Evolutionary conservation across 2,329 filamentous ascomycete species (phyloP).

Genomic region (Trichoderma semiorbis): DNA sequence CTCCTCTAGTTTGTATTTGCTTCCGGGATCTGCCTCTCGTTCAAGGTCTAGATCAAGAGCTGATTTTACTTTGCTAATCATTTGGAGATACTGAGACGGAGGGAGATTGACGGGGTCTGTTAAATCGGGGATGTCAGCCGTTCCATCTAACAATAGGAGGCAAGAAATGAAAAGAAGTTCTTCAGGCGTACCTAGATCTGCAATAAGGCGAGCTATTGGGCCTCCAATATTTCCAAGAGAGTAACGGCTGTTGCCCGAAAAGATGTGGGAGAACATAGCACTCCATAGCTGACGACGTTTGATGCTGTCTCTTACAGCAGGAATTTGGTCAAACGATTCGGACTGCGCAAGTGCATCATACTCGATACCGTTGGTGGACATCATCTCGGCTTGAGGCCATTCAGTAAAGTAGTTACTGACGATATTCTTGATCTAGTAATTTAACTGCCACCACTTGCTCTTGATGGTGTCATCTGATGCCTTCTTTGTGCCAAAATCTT

Average conservation of each 20-base stretch:
- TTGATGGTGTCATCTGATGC: not conserved
- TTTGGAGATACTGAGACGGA: not conserved
- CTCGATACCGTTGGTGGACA: no score
- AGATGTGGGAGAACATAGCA: not conserved
- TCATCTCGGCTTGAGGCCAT: not conserved
- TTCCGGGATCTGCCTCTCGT: no score
- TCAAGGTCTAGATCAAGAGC: not conserved
- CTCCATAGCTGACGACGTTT: not conserved
- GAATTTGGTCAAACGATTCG: fast-evolving
- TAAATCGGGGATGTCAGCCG: not conserved
- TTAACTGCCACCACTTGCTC: not conserved
- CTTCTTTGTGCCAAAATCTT: not conserved
- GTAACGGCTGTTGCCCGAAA: not conserved
- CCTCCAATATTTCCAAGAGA: not conserved
- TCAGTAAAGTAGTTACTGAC: not conserved
- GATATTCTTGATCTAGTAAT: not conserved
- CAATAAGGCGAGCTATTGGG: not conserved
- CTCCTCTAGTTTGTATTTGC: fast-evolving
- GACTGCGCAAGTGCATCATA: fast-evolving
- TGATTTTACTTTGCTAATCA: constrained; percentile 4
- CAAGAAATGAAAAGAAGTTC: not conserved
- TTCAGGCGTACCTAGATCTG: not conserved
- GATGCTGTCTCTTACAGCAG: not conserved
- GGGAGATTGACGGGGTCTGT: not conserved
- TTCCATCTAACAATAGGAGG: not conserved